Base-by-base conservation (phyloP, 805 yeast genomes). In the Hanseniaspora osmophila region DNA sequence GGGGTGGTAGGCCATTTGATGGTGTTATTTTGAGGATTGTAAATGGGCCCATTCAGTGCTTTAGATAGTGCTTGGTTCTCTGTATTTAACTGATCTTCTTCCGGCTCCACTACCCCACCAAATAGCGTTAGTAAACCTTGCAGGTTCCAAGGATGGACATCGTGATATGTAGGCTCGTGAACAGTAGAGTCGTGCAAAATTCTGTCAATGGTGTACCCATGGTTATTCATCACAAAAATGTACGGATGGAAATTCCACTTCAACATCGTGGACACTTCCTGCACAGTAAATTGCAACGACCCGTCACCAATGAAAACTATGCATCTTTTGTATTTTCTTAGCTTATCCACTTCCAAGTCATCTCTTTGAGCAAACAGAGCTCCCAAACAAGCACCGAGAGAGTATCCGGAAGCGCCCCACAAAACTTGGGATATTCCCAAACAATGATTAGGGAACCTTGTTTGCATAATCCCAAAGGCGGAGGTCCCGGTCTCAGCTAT, bases 401-500 rank as follows among this genome's bases (percentile, higher is more conserved):
- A 70, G 60, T 71, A 78, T 9, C 84, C 84, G 46, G 76, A 74
- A 2, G 83, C 75, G 2, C 83, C 82, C 77, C 80, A 78, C 41
- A 78, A 64, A 16, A 73, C 75, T 57, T 78, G 84, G 3, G 80
- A 69, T 45, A 78, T 74, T 33, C 81, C 77, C 37, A 63, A 55
- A 30, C 72, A 60, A 44, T 67, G 58, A 40, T 65, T 64, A 7
- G 83, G 82, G 63, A 77, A 74, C 48, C 62, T 58, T 13, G 80
- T 65, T 51, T 76, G 78, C 41, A 75, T 68, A 29, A 76, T 68
- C 42, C 82, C 80, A 51, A 78, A 77, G 3, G 81, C 69, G 6
- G 81, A 74, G 10, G 84, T 75, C 51, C 84, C 83, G 40, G 81
- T 75, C 55, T 78, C 84, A 11, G 79, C 70, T 38, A 78, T 70